Evolutionary conservation across 345 rosid species (phyloP), one percentile per base, ranked within the genome.

Genomic region (Cardamine resedifolia): DNA sequence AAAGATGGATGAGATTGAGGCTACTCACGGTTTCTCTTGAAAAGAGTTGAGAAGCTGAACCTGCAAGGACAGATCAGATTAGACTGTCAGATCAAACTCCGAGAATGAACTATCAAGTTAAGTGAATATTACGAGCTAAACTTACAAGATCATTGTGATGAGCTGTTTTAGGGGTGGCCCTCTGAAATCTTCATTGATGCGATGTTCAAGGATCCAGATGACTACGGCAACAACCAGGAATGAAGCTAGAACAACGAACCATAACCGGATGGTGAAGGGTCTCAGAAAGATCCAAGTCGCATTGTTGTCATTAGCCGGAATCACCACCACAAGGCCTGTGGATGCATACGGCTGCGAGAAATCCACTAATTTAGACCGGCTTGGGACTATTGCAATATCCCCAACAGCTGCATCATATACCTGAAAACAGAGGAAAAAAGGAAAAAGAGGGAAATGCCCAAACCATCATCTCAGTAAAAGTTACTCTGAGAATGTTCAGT

Each of bases 11-110:
- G 62, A 67, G 39, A 60, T 21, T 34, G 16, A 58, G 41, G 36
- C 31, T 52, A 76, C 92, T 87, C 84, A 94, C 98, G 85, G 64
- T 91, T 85, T 78, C 79, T 82, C 80, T 84, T 87, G 78, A 91
- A 94, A 71, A 91, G 75, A 6, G 98, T 91, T 15, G 98, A 89
- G 85, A 94, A 87, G 83, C 98, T 91, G 81, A 94, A 94, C 89
- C 98, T 94, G 92, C 78, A 62, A 81, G 5, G 3, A 55, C 34
- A 56, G 20, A 68, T 21, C 62, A 49, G 33, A 50, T 11, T 48
- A 33, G 45, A 52, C 53, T 43, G 18, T 74, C 59, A 74, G 53
- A 49, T 23, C 27, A 34, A 49, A 48, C 45, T 48, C 20, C 44
- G 15, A 30, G 51, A 20, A 30, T 21, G 45, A 38, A 39, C 21